Conservation (phyloP, 257 asterid genomes). For the Solanum raphanifolium region DNA sequence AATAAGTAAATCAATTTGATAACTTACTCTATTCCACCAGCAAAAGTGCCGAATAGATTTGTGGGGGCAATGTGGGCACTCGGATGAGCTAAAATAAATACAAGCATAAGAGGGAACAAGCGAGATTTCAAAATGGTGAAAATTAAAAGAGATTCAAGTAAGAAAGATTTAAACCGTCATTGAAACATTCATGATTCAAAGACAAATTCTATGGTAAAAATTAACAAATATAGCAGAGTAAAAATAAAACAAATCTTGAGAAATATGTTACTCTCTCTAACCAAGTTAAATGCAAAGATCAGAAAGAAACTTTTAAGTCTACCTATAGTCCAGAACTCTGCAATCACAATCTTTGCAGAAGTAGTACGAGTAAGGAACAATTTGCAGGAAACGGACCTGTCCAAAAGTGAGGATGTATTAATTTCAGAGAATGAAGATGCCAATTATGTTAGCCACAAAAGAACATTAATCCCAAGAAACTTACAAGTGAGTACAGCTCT, state of each 20-base stretch:
- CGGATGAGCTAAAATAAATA: slow-evolving; percentile 41
- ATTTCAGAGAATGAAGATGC: not conserved
- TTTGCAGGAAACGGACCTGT: slow-evolving; percentile 90
- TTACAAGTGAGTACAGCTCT: slow-evolving; percentile 94
- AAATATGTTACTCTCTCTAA: not conserved
- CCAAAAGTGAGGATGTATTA: slow-evolving; percentile 3
- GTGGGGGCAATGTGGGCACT: slow-evolving; percentile 70
- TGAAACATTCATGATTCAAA: not conserved
- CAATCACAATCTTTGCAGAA: slow-evolving; percentile 98
- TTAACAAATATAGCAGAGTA: not conserved
- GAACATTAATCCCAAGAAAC: slow-evolving; percentile 13
- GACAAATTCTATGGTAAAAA: not conserved
- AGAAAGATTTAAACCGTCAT: not conserved
- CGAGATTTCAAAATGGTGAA: not conserved
- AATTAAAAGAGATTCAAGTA: not conserved
- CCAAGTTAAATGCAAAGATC: not conserved
- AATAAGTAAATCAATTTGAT: not conserved
- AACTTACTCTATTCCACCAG: slow-evolving; percentile 95
- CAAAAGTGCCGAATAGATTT: slow-evolving; percentile 80
- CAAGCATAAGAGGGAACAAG: slow-evolving; percentile 3
- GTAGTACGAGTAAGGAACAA: slow-evolving; percentile 76
- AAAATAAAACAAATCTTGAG: not conserved
- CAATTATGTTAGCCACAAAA: not conserved
- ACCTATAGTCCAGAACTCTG: slow-evolving; percentile 78
- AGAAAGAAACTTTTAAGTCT: slow-evolving; percentile 6